A percentile compares a stretch with the other conserved stretches of the same genome.
phyloP scores from a whole-genome alignment of 2,329 filamentous ascomycete genomes.

The Talaromyces sp. region DNA sequence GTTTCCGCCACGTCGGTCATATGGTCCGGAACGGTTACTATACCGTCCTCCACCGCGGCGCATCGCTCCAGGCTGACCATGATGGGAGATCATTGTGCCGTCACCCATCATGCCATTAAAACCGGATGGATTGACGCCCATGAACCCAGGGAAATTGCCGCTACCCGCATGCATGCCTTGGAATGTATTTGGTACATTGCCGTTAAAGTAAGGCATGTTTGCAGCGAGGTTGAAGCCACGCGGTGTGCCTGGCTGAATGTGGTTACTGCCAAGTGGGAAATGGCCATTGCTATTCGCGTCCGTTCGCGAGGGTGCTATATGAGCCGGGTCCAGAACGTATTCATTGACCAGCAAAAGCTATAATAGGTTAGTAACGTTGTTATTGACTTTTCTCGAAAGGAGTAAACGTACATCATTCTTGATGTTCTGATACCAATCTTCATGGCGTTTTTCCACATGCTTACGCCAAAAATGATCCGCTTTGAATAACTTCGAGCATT shows the following conservation, averaged over 20 bases:
- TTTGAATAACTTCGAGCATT: constrained; percentile 96
- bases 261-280: constrained; percentile 76
- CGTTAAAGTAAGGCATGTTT: constrained; percentile 60
- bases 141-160: constrained; percentile 32
- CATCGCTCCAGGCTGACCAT: constrained; percentile 62
- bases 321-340: constrained; percentile 89
- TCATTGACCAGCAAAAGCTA: constrained; percentile 87
- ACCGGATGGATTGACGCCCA: constrained; percentile 29
- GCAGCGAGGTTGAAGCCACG: constrained; percentile 84
- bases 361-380: constrained; percentile 29
- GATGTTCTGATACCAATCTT: constrained; percentile 77
- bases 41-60: constrained; percentile 64
- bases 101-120: constrained; percentile 43
- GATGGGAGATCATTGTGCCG: constrained; percentile 24
- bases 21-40: constrained; percentile 66
- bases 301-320: constrained; percentile 88
- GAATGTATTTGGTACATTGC: constrained; percentile 40
- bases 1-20: constrained; percentile 61
- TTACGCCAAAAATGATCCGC: constrained; percentile 97
- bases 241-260: constrained; percentile 77
- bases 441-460: constrained; percentile 92
- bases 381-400: neutral
- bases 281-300: constrained; percentile 95
- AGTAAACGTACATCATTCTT: constrained; percentile 70
- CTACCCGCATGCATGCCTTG: constrained; percentile 26